A percentile compares a stretch with the other conserved stretches of the same genome.
Evolutionary conservation across 768 basidiomycete genomes (phyloP).

Genomic region (Kwoniella dejecticola): DNA sequence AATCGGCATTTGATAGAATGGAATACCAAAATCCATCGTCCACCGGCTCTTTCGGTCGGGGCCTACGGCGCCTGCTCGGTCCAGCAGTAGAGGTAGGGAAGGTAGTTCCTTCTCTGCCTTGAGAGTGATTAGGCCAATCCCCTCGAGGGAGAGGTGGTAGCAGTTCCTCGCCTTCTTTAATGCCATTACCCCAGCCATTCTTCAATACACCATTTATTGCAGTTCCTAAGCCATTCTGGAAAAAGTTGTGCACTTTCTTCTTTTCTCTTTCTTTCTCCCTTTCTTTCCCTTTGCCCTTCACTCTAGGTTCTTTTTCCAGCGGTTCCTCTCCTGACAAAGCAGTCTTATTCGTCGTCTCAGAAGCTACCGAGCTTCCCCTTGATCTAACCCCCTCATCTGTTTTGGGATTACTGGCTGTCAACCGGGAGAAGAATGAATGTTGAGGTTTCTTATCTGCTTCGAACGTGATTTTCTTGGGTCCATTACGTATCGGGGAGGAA

Average conservation of each 20-base stretch:
- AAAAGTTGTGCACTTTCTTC: constrained; percentile 37
- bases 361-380: constrained; percentile 10
- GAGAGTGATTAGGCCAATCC: constrained; percentile 17
- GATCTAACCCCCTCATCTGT: constrained; percentile 1
- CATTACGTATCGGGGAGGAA: background rate
- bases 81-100: background rate
- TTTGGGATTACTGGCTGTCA: background rate
- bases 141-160: constrained; percentile 34
- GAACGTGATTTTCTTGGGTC: constrained; percentile 35
- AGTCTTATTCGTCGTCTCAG: constrained; percentile 3
- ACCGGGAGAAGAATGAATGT: constrained; percentile 38
- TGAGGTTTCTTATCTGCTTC: constrained; percentile 37
- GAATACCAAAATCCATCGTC: constrained; percentile 17
- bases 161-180: constrained; percentile 42
- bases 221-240: constrained; percentile 17
- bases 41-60: background rate
- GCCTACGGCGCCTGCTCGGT: constrained; percentile 6
- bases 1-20: background rate
- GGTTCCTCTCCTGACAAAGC: background rate
- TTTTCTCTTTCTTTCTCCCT: constrained; percentile 1
- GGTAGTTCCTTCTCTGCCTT: background rate
- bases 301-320: background rate
- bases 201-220: constrained; percentile 18
- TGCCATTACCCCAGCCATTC: constrained; percentile 43
- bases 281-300: background rate